Evolutionary conservation across 2,329 filamentous ascomycete genomes (phyloP), one percentile per base, ranked within the genome.

Genomic region (Torrubiella hemipterigena): DNA sequence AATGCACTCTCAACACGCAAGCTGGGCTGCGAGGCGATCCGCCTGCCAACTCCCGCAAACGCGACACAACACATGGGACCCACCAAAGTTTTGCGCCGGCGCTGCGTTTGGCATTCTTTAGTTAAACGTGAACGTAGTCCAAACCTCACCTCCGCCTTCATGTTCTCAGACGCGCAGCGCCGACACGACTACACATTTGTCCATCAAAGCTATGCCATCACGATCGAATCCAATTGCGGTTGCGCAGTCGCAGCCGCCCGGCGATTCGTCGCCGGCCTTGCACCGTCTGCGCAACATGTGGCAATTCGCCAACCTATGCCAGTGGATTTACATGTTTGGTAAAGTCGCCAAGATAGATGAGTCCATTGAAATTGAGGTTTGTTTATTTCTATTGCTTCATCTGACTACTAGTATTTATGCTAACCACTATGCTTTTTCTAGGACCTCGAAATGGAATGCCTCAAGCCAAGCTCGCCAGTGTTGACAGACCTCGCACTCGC

Each of bases 271-370:
- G 2, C 51, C 59, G 4, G 45, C 75, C 33, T 63, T 93, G 17
- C 61, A 74, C 36, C 76, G 68, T 42, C 70, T 96, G 43, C 76
- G 89, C 40, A 91, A 83, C 51, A 86, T 83, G 69, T 96, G 89
- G 87, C 82, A 95, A 55, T 95, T 96, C 57, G 84, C 89, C 38
- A 89, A 86, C 48, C 63, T 96, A 7, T 86, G 81, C 59, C 89
- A 98, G 58, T 98, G 86, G 70, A 83, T 96, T 38, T 82, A 79
- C 52, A 73, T 89, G 24, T 98, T 98, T 55, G 87, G 89, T 38
- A 77, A 81, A 47, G 77, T 77, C 26, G 77, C 93, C 52, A 95
- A 93, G 61, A 82, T 96, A 42, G 80, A 91, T 45, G 81, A 93
- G 39, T 77, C 81, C 49, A 69, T 95, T 40, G 85, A 89, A 49